Evolutionary conservation across 805 yeast species (phyloP).

Genomic region (Candida hispaniensis): DNA sequence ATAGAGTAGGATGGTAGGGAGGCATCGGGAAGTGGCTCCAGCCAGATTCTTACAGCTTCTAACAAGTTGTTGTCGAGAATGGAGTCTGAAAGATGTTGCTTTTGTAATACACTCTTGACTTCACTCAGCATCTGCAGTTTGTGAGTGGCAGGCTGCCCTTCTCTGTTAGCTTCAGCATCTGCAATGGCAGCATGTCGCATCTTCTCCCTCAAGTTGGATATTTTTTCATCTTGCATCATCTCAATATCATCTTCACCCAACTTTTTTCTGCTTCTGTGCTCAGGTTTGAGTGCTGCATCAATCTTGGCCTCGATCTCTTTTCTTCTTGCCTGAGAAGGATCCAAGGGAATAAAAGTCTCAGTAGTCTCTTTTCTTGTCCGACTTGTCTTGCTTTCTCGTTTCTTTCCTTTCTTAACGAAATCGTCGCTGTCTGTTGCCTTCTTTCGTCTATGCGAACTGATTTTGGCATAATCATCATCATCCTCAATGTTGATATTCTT

Average conservation of each 20-base stretch:
- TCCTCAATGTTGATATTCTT: constrained; percentile 26
- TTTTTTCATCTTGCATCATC: constrained; percentile 86
- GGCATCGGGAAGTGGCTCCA: constrained; percentile 96
- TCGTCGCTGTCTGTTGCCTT: constrained; percentile 15
- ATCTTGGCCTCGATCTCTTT: constrained; percentile 71
- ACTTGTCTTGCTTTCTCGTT: constrained; percentile 18
- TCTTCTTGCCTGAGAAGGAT: constrained; percentile 41
- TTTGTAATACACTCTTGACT: constrained; percentile 64
- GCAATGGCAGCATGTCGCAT: constrained; percentile 68
- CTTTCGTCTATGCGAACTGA: constrained; percentile 29
- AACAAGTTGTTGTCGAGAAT: constrained; percentile 86
- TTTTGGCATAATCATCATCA: constrained; percentile 31
- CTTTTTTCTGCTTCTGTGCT: constrained; percentile 40
- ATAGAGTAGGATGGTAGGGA: constrained; percentile 96
- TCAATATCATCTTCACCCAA: constrained; percentile 90
- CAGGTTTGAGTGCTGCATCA: constrained; percentile 64
- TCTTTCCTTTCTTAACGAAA: constrained; percentile 19
- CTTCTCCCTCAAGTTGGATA: constrained; percentile 67
- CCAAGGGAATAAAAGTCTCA: constrained; percentile 24
- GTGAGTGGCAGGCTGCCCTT: constrained; percentile 59
- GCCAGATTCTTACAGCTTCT: constrained; percentile 92
- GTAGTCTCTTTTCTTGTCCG: constrained; percentile 21
- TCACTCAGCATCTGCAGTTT: constrained; percentile 72
- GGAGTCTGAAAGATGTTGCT: constrained; percentile 81
- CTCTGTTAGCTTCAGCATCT: constrained; percentile 42